phyloP scores from a whole-genome alignment of 805 yeast species.

The Kodamaea kaohsiungensis region DNA sequence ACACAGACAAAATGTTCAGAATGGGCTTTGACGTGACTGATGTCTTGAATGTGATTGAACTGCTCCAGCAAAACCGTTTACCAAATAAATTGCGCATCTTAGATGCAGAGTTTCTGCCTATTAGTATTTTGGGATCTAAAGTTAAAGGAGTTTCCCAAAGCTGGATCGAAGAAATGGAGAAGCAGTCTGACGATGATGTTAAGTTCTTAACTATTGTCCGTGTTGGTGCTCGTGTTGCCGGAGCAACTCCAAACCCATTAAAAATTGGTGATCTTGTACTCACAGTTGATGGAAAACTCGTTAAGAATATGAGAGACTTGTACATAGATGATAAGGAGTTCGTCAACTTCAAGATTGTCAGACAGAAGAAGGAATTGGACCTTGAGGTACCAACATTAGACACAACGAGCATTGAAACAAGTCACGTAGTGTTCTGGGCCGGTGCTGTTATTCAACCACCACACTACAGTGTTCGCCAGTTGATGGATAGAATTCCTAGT shows the following conservation, averaged over 20 bases:
- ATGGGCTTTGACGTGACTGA: slow-evolving; percentile 80
- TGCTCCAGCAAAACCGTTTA: slow-evolving; percentile 47
- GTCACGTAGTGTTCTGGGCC: slow-evolving; percentile 74
- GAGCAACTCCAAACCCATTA: slow-evolving; percentile 35
- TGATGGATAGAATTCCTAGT: slow-evolving; percentile 73
- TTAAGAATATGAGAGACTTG: slow-evolving; percentile 68
- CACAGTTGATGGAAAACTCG: slow-evolving; percentile 63
- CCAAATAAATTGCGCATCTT: slow-evolving; percentile 63
- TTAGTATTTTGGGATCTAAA: slow-evolving; percentile 73
- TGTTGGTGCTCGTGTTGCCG: slow-evolving; percentile 51
- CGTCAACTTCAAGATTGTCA: slow-evolving; percentile 62
- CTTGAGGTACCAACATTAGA: slow-evolving; percentile 65
- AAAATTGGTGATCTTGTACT: slow-evolving; percentile 76
- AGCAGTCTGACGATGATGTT: slow-evolving; percentile 60
- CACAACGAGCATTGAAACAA: slow-evolving; percentile 58
- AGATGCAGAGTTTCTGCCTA: slow-evolving; percentile 75
- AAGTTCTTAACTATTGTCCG: slow-evolving; percentile 74
- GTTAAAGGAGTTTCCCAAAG: slow-evolving; percentile 84
- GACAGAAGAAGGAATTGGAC: slow-evolving; percentile 66
- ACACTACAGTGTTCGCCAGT: slow-evolving; percentile 90
- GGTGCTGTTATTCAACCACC: slow-evolving; percentile 85
- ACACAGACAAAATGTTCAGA: slow-evolving; percentile 60
- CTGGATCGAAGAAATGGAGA: slow-evolving; percentile 74
- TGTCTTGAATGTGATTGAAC: slow-evolving; percentile 55
- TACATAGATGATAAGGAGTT: slow-evolving; percentile 45